These are phyloP conservation scores for Kwoniella sp. DNA, from an alignment of 768 basidiomycete species.

Conservation along the genomic window DNA sequence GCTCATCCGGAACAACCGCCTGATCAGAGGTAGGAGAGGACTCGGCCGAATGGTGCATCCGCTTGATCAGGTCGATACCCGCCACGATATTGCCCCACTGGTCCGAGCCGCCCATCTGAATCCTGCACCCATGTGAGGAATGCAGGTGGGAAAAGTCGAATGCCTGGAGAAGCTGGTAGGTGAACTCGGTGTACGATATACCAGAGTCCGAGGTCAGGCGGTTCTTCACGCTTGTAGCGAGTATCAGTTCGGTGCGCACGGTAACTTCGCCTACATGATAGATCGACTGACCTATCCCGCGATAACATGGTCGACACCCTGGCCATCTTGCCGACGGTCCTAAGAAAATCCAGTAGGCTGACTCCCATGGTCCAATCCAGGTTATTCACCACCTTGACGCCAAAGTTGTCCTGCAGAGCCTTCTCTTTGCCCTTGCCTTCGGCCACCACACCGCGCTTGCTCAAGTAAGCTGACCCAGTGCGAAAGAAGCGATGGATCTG, in stretches of 20 bases:
- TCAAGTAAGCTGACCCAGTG: constrained; percentile 62
- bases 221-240: constrained; percentile 63
- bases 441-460: constrained; percentile 39
- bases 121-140: constrained; percentile 63
- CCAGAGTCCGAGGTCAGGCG: constrained; percentile 73
- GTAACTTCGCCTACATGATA: neutral
- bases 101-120: constrained; percentile 94
- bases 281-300: constrained; percentile 68
- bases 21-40: neutral
- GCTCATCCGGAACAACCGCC: constrained; percentile 54
- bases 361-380: constrained; percentile 73
- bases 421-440: constrained; percentile 1
- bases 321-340: constrained; percentile 70
- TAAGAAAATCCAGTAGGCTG: constrained; percentile 76
- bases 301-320: constrained; percentile 85
- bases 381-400: constrained; percentile 60
- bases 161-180: constrained; percentile 94
- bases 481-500: constrained; percentile 71
- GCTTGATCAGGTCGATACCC: constrained; percentile 83
- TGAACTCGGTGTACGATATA: constrained; percentile 97
- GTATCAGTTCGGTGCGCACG: neutral
- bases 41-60: constrained; percentile 30
- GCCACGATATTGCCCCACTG: constrained; percentile 98
- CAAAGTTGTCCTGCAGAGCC: constrained; percentile 15
- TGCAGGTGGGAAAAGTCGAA: constrained; percentile 82